These are phyloP conservation scores for Astrocystis sublimbata DNA, from an alignment of 495 filamentous ascomycete species.

Conservation along the genomic window DNA sequence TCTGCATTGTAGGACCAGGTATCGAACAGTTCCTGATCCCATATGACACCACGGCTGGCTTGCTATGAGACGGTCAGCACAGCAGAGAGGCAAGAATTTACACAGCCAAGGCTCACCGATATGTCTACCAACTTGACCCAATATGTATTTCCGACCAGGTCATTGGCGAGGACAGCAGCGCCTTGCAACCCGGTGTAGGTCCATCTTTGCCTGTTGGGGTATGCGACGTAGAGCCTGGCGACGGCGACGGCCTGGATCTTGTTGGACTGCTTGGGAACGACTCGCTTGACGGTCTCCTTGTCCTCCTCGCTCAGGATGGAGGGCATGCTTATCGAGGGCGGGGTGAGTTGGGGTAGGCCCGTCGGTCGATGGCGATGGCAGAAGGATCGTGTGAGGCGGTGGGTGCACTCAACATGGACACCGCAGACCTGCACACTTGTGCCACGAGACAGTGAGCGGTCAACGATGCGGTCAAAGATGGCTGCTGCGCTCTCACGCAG, in stretches of 20 bases:
- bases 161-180: slow-evolving; percentile 89
- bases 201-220: slow-evolving; percentile 86
- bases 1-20: slow-evolving; percentile 94
- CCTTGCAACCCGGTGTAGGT: slow-evolving; percentile 92
- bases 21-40: slow-evolving; percentile 98
- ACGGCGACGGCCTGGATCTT: slow-evolving; percentile 95
- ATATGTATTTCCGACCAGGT: slow-evolving; percentile 90
- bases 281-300: slow-evolving; percentile 88
- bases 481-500: background rate
- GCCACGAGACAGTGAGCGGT: background rate
- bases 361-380: slow-evolving; percentile 13
- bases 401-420: slow-evolving; percentile 5
- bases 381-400: slow-evolving; percentile 3
- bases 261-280: slow-evolving; percentile 87
- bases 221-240: slow-evolving; percentile 89
- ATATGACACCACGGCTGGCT: slow-evolving; percentile 83
- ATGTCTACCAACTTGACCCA: slow-evolving; percentile 98
- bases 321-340: slow-evolving; percentile 61
- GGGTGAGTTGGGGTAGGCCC: slow-evolving; percentile 15
- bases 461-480: background rate
- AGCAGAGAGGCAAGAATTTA: background rate
- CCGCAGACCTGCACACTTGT: background rate
- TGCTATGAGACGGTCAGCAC: slow-evolving; percentile 51
- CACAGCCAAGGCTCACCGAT: slow-evolving; percentile 63
- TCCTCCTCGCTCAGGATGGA: slow-evolving; percentile 87